These are phyloP conservation scores for Barnettozyma siamensis DNA, from an alignment of 805 yeast genomes.

Conservation along the genomic window DNA sequence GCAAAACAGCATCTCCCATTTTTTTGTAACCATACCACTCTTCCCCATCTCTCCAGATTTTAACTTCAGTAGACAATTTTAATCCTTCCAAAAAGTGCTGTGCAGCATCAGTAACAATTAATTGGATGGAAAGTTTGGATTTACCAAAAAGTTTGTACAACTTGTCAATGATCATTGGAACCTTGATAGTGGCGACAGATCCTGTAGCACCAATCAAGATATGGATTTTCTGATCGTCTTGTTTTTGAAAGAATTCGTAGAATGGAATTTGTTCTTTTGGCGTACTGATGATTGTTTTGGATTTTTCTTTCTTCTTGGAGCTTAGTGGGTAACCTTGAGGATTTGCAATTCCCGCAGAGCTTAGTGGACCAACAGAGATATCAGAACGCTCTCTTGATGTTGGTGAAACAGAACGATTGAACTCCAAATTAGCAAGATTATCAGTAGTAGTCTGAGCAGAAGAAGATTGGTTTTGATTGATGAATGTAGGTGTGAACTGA, in stretches of 20 bases:
- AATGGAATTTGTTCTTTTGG: constrained; percentile 70
- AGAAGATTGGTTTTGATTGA: constrained; percentile 2
- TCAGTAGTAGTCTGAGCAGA: not conserved
- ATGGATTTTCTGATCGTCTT: constrained; percentile 83
- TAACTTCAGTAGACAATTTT: constrained; percentile 67
- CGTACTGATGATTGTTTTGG: constrained; percentile 49
- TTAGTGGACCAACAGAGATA: not conserved
- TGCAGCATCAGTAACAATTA: constrained; percentile 74
- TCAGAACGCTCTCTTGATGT: constrained; percentile 2
- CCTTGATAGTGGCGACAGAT: constrained; percentile 92
- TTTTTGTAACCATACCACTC: constrained; percentile 54
- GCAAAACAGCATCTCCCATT: constrained; percentile 70
- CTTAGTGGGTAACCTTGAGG: not conserved
- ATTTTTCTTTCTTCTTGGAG: constrained; percentile 29
- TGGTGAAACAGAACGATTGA: constrained; percentile 7
- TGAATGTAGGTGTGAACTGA: constrained; percentile 18
- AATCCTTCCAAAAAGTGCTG: constrained; percentile 61
- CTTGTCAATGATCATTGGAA: constrained; percentile 84
- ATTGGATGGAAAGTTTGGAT: constrained; percentile 71
- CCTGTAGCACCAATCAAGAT: constrained; percentile 92
- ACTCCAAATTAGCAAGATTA: constrained; percentile 1
- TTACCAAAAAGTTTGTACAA: constrained; percentile 73
- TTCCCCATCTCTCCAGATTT: constrained; percentile 81
- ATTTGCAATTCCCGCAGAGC: not conserved
- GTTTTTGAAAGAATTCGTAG: constrained; percentile 60